Percentiles rank a stretch among this genome's conserved stretches.
Conservation (phyloP, 306 rosid genomes). For the Castanospermum australe region DNA sequence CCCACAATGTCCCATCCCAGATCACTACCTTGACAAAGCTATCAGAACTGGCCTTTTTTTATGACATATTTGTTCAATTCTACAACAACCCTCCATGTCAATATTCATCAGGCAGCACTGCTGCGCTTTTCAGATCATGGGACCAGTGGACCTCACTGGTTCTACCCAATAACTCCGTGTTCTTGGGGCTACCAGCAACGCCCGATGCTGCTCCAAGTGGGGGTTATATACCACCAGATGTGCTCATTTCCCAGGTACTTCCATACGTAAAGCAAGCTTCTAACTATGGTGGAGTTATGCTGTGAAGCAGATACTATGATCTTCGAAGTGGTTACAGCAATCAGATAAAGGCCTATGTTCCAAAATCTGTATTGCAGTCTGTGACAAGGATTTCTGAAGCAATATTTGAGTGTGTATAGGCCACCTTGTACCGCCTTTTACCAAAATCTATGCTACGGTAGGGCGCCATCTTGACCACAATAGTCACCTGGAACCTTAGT, state of each 20-base stretch:
- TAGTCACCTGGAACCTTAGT: too few relatives aligned
- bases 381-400: neutral
- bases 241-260: constrained; percentile 41
- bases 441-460: neutral
- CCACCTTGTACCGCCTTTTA: neutral
- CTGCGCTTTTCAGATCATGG: constrained; percentile 34
- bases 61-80: constrained; percentile 59
- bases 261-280: constrained; percentile 18
- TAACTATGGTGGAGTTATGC: constrained; percentile 64
- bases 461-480: too few relatives aligned
- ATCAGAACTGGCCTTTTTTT: constrained; percentile 47
- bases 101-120: neutral
- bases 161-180: constrained; percentile 20
- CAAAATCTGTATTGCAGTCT: neutral
- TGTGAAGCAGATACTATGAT: constrained; percentile 39
- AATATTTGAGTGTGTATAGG: neutral
- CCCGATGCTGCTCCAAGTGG: constrained; percentile 39
- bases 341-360: neutral
- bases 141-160: constrained; percentile 35
- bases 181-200: constrained; percentile 52
- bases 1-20: constrained; percentile 46
- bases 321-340: neutral
- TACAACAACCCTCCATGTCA: constrained; percentile 57
- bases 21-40: constrained; percentile 34
- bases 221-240: constrained; percentile 38